Evolutionary conservation across 2,329 filamentous ascomycete species (phyloP).

Genomic region (Xylaria sp.): DNA sequence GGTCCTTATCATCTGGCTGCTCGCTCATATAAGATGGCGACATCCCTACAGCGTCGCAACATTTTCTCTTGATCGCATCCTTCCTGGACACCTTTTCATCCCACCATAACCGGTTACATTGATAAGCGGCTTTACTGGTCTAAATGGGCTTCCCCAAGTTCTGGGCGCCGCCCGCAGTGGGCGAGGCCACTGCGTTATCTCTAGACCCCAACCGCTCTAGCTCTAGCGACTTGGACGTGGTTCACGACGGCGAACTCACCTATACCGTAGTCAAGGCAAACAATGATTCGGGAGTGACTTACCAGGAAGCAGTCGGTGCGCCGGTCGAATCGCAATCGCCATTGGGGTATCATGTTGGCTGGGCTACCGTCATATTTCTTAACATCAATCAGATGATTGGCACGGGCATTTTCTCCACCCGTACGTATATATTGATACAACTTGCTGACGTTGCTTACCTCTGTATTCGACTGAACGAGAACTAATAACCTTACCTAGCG

Average conservation of each 20-base stretch:
- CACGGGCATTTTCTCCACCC: slow-evolving; percentile 65
- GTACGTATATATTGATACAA: slow-evolving; percentile 36
- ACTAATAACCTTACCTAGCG: slow-evolving; percentile 49
- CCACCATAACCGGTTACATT: neutral
- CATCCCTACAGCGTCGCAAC: slow-evolving; percentile 9
- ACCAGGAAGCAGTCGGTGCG: slow-evolving; percentile 70
- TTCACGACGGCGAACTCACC: slow-evolving; percentile 46
- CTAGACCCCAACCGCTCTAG: slow-evolving; percentile 29
- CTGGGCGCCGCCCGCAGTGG: slow-evolving; percentile 35
- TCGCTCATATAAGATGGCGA: slow-evolving; percentile 24
- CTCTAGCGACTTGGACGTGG: slow-evolving; percentile 42
- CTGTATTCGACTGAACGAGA: neutral
- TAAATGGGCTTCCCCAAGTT: slow-evolving; percentile 43
- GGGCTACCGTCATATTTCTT: slow-evolving; percentile 66
- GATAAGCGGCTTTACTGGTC: neutral
- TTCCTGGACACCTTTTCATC: neutral
- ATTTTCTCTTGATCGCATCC: neutral
- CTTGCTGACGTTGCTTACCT: neutral
- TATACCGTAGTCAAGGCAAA: slow-evolving; percentile 45
- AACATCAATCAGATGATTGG: slow-evolving; percentile 72
- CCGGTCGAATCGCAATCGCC: slow-evolving; percentile 69
- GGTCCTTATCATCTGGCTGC: slow-evolving; percentile 1
- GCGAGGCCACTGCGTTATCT: slow-evolving; percentile 22
- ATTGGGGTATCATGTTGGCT: slow-evolving; percentile 68
- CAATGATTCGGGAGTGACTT: slow-evolving; percentile 61